Evolutionary conservation across 2,329 filamentous ascomycete species (phyloP).

Genomic region (Alternaria arborescens): DNA sequence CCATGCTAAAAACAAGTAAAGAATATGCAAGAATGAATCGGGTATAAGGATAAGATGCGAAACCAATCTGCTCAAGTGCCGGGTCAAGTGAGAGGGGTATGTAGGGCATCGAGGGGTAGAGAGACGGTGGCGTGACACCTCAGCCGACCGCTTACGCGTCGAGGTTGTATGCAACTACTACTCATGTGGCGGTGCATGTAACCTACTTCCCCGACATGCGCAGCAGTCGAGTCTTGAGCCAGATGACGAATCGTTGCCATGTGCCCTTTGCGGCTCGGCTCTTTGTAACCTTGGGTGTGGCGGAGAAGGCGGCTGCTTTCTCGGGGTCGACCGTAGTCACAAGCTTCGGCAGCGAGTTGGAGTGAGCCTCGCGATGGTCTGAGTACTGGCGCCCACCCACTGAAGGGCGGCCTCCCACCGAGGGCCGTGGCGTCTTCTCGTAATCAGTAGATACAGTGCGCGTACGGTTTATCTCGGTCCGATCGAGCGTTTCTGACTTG

Average conservation of each 20-base stretch:
- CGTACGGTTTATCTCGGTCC: slow-evolving; percentile 36
- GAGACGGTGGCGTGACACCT: not conserved
- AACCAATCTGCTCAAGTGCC: not conserved
- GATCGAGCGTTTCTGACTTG: slow-evolving; percentile 51
- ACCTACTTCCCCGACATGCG: slow-evolving; percentile 51
- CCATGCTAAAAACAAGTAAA: slow-evolving; percentile 30
- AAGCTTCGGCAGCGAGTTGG: slow-evolving; percentile 46
- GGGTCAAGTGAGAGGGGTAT: not conserved
- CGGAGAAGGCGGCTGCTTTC: slow-evolving; percentile 34
- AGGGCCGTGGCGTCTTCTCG: slow-evolving; percentile 43
- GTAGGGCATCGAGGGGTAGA: not conserved
- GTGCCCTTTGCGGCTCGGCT: slow-evolving; percentile 51
- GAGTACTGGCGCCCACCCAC: slow-evolving; percentile 51
- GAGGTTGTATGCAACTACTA: not conserved
- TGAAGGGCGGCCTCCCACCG: slow-evolving; percentile 44
- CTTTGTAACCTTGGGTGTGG: slow-evolving; percentile 44
- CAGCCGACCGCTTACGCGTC: not conserved
- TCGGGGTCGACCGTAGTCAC: slow-evolving; percentile 40
- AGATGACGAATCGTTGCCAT: slow-evolving; percentile 65
- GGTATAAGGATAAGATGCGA: slow-evolving; percentile 11
- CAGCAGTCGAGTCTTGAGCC: slow-evolving; percentile 64
- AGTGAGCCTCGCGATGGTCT: slow-evolving; percentile 47
- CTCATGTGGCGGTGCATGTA: slow-evolving; percentile 4
- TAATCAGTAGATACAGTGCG: slow-evolving; percentile 44
- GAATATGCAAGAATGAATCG: slow-evolving; percentile 12